These are phyloP conservation scores for Novymonas esmeraldas DNA, from an alignment of 208 protist species.

Conservation along the genomic window DNA sequence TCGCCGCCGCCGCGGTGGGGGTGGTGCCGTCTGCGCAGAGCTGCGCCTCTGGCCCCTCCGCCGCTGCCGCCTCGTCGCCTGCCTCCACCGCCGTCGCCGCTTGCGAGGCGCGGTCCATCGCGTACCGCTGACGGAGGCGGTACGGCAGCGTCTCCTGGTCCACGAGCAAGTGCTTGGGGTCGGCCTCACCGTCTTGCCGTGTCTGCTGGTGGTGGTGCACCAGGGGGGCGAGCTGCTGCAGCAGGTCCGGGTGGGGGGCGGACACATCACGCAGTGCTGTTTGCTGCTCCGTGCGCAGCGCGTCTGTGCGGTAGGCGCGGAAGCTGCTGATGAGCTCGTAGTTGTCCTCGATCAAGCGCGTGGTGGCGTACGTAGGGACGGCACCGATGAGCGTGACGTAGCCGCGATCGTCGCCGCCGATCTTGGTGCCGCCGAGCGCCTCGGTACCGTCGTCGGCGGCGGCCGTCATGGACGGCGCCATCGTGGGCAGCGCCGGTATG, in stretches of 20 bases:
- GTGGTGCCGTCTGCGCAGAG: constrained; percentile 7
- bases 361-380: constrained; percentile 60
- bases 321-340: constrained; percentile 87
- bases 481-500: constrained; percentile 62
- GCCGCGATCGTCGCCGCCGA: constrained; percentile 53
- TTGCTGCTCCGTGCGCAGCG: constrained; percentile 47
- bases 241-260: constrained; percentile 74
- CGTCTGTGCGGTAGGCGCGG: constrained; percentile 77
- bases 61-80: not conserved
- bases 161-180: constrained; percentile 42
- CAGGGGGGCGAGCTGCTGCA: constrained; percentile 58
- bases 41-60: not conserved
- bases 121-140: constrained; percentile 24
- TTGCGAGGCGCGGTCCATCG: not conserved
- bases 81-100: constrained; percentile 1
- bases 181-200: constrained; percentile 6
- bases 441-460: constrained; percentile 62
- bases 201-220: constrained; percentile 24
- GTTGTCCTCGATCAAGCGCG: constrained; percentile 68
- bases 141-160: constrained; percentile 65
- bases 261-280: constrained; percentile 40
- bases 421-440: constrained; percentile 62
- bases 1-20: not conserved
- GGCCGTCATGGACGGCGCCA: constrained; percentile 77
- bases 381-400: constrained; percentile 69